A percentile compares a stretch with the other conserved stretches of the same genome.
Conservation (phyloP, 495 filamentous ascomycete genomes). For the Hyaloscypha hepaticicola region DNA sequence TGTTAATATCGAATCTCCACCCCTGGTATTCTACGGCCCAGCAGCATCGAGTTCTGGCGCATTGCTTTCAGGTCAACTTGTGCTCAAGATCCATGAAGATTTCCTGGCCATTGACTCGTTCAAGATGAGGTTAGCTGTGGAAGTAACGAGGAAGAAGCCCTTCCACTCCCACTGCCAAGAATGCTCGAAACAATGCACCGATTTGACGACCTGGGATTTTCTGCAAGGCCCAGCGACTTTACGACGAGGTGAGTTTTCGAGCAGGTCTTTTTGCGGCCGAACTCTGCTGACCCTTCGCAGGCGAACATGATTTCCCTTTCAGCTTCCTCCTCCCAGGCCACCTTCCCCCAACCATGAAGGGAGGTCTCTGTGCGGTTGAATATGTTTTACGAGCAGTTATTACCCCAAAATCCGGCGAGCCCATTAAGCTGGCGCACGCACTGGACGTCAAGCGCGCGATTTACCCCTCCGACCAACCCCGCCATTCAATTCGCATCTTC, state of each 20-base stretch:
- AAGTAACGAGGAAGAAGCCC: conserved; percentile 72
- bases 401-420: conserved; percentile 53
- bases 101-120: conserved; percentile 66
- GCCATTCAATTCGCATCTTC: conserved; percentile 87
- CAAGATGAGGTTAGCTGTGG: conserved; percentile 64
- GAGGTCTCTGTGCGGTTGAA: conserved; percentile 66
- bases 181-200: conserved; percentile 66
- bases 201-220: conserved; percentile 77
- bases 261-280: neutral
- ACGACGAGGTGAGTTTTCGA: conserved; percentile 48
- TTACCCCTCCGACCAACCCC: conserved; percentile 54
- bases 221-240: conserved; percentile 65
- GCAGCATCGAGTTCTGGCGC: conserved; percentile 78
- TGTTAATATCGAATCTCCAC: conserved; percentile 85
- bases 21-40: conserved; percentile 77
- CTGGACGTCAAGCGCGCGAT: conserved; percentile 77
- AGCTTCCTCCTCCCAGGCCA: conserved; percentile 84
- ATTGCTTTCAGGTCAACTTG: conserved; percentile 80
- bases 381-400: conserved; percentile 76
- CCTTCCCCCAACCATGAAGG: conserved; percentile 78
- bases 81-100: conserved; percentile 65
- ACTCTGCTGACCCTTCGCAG: conserved; percentile 32
- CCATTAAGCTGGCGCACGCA: conserved; percentile 60
- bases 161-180: conserved; percentile 73
- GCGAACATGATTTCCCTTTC: conserved; percentile 82